Percentiles rank a stretch among this genome's conserved stretches.
phyloP scores from a whole-genome alignment of 2,329 filamentous ascomycete genomes.

The Rhinocladiella mackenziei region DNA sequence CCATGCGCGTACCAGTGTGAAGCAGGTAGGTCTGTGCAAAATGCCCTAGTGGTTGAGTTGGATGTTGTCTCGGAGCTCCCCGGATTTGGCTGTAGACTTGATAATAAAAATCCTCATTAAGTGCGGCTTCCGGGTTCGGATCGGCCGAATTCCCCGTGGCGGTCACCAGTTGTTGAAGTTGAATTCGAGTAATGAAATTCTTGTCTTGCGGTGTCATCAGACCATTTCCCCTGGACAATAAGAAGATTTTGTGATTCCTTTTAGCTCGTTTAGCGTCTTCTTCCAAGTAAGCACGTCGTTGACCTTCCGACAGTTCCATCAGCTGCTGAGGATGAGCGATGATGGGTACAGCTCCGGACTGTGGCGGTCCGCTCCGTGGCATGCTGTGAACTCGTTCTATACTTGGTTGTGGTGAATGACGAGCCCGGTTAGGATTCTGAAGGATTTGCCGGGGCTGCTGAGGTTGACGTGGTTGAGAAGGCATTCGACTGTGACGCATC shows the following conservation, averaged over 20 bases:
- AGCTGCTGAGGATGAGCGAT: conserved; percentile 69
- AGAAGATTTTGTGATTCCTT: conserved; percentile 95
- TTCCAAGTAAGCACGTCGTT: conserved; percentile 76
- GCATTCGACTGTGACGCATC: conserved; percentile 35
- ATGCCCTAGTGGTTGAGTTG: conserved; percentile 87
- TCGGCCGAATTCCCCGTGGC: conserved; percentile 85
- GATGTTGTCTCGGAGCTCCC: conserved; percentile 81
- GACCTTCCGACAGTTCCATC: conserved; percentile 73
- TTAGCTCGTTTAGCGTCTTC: conserved; percentile 95
- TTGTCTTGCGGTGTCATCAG: conserved; percentile 99
- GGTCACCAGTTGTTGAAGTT: conserved; percentile 90
- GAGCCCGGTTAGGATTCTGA: conserved; percentile 69
- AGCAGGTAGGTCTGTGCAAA: conserved; percentile 98
- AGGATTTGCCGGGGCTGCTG: conserved; percentile 67
- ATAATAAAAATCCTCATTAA: conserved; percentile 96
- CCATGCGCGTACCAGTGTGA: conserved; percentile 82
- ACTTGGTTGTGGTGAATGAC: conserved; percentile 41
- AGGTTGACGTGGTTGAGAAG: conserved; percentile 30
- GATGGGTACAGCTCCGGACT: conserved; percentile 44
- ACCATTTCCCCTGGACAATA: conserved; percentile 89
- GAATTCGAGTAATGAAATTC: conserved; percentile 97
- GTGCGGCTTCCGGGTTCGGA: conserved; percentile 70
- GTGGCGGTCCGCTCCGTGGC: conserved; percentile 25
- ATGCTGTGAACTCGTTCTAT: conserved; percentile 31
- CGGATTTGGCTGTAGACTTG: conserved; percentile 95